Conservation (phyloP, 2,329 filamentous ascomycete species). For the Cladobotryum mycophilum region DNA sequence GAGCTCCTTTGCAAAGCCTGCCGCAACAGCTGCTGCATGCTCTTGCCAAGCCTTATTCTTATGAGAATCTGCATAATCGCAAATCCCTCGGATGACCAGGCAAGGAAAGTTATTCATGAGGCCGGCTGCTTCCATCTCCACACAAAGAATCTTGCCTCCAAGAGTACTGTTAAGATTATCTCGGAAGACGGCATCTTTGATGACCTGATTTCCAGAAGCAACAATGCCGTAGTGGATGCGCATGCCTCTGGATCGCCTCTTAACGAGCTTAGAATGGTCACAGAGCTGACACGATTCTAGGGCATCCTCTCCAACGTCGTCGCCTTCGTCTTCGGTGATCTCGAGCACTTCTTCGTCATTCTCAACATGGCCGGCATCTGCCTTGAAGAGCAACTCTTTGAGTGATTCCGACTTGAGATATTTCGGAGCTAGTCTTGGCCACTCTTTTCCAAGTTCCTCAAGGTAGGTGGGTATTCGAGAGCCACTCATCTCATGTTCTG, state of each 20-base stretch:
- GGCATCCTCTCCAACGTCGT: no score
- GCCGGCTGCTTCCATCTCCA: conserved; percentile 16
- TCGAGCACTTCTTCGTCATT: no score
- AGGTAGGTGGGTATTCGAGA: no score
- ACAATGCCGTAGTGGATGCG: neutral
- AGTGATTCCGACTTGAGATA: no score
- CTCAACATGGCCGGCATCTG: no score
- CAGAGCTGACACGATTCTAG: no score
- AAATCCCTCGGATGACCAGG: conserved; percentile 32
- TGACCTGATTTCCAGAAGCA: conserved; percentile 28
- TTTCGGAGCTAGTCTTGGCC: neutral
- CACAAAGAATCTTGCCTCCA: conserved; percentile 14
- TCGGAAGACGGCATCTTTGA: conserved; percentile 26
- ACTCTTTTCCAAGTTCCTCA: neutral
- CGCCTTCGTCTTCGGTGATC: no score
- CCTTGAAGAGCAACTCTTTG: no score
- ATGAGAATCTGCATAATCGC: conserved; percentile 34
- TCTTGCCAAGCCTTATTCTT: conserved; percentile 32
- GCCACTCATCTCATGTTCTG: neutral
- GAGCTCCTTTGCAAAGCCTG: conserved; percentile 21
- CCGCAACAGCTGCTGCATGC: conserved; percentile 29
- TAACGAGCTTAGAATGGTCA: no score
- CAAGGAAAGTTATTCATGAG: conserved; percentile 23
- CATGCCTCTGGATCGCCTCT: no score
- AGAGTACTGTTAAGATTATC: conserved; percentile 20